Percentiles rank a stretch among this genome's conserved stretches.
These are phyloP conservation scores for Helotiales sp. DNA, from an alignment of 2,329 filamentous ascomycete genomes.

Conservation along the genomic window DNA sequence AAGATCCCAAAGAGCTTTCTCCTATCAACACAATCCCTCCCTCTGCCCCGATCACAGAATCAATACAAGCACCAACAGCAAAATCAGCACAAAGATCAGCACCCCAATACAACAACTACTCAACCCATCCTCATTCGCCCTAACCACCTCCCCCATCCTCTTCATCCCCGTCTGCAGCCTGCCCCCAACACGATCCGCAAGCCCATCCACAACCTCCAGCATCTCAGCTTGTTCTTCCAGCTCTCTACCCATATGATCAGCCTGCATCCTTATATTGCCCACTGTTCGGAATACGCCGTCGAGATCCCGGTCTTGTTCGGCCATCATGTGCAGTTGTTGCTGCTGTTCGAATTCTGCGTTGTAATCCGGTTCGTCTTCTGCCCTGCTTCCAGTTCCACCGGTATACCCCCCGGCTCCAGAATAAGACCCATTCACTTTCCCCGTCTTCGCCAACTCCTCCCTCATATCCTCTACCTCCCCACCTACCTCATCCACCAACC, in stretches of 20 bases:
- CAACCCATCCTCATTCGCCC: conserved; percentile 84
- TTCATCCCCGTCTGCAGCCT: conserved; percentile 85
- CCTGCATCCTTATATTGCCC: conserved; percentile 86
- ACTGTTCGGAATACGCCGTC: conserved; percentile 94
- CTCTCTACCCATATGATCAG: conserved; percentile 94
- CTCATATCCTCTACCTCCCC: conserved; percentile 89
- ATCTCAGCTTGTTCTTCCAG: conserved; percentile 93
- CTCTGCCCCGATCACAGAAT: conserved; percentile 51
- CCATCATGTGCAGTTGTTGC: conserved; percentile 89
- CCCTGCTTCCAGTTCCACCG: conserved; percentile 48
- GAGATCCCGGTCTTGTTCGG: conserved; percentile 90
- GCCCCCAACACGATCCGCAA: conserved; percentile 86
- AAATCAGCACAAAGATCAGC: conserved; percentile 85
- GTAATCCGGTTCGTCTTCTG: conserved; percentile 46
- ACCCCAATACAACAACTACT: conserved; percentile 92
- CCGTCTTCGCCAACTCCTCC: conserved; percentile 72
- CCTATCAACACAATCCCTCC: neutral
- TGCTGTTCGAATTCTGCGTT: conserved; percentile 89
- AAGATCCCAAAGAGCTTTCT: neutral
- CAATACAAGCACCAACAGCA: conserved; percentile 80
- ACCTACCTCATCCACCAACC: conserved; percentile 87
- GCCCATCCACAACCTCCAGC: conserved; percentile 80
- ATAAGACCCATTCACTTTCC: conserved; percentile 48
- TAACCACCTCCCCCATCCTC: conserved; percentile 83
- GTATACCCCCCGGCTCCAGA: conserved; percentile 39